phyloP scores from a whole-genome alignment of 2,329 filamentous ascomycete genomes.

The Tothia fuscella region DNA sequence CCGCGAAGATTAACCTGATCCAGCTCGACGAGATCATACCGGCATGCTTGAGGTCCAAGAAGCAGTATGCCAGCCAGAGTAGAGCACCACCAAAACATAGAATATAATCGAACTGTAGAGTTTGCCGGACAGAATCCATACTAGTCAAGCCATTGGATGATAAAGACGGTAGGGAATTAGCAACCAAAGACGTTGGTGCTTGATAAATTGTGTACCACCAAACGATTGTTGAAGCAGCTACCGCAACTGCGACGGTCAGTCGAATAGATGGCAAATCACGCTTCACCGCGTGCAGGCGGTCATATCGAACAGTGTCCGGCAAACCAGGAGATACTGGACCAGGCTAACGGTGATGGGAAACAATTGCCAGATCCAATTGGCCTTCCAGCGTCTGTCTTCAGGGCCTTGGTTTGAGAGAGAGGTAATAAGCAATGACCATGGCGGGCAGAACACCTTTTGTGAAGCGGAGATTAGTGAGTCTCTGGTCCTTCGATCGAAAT shows the following conservation, averaged over 20 bases:
- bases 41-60: not conserved
- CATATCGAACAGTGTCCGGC: not conserved
- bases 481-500: conserved; percentile 22
- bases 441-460: conserved; percentile 21
- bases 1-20: not conserved
- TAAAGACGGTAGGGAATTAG: not conserved
- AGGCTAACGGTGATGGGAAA: not conserved
- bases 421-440: conserved; percentile 17
- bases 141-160: not conserved
- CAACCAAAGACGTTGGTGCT: not conserved
- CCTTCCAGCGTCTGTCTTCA: no score
- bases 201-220: not conserved
- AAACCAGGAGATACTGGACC: not conserved
- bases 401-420: conserved; percentile 13
- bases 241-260: not conserved
- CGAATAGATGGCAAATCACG: conserved; percentile 1
- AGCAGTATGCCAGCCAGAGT: not conserved
- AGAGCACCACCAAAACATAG: not conserved
- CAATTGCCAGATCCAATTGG: conserved; percentile 3
- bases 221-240: not conserved
- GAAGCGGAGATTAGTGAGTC: conserved; percentile 19
- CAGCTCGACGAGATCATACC: not conserved
- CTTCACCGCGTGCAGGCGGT: not conserved
- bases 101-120: not conserved
- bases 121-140: not conserved